These are phyloP conservation scores for Daldinia sp. DNA, from an alignment of 2,329 filamentous ascomycete species.

Conservation along the genomic window DNA sequence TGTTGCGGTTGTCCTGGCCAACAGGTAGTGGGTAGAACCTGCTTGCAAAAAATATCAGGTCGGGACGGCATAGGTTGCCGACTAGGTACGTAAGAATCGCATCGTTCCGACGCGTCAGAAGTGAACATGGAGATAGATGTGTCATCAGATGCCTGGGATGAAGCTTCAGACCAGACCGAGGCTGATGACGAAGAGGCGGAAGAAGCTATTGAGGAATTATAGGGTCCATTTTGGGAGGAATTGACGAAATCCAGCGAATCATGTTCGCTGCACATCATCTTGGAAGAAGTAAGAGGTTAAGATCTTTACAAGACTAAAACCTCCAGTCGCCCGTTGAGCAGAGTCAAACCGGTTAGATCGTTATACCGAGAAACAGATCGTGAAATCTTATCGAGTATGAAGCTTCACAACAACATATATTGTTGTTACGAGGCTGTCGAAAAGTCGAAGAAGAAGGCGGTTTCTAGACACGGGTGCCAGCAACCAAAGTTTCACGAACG, in stretches of 20 bases:
- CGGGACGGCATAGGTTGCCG: conserved; percentile 51
- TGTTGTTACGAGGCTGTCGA: conserved; percentile 53
- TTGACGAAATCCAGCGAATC: conserved; percentile 65
- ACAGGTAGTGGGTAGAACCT: conserved; percentile 49
- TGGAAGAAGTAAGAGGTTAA: conserved; percentile 55
- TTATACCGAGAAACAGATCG: conserved; percentile 53
- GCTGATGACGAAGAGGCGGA: conserved; percentile 81
- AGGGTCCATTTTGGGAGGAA: conserved; percentile 67
- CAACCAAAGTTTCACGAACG: conserved; percentile 65
- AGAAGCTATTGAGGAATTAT: conserved; percentile 77
- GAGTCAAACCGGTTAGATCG: conserved; percentile 63
- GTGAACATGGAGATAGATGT: conserved; percentile 73
- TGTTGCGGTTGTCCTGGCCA: conserved; percentile 53
- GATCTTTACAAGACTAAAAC: conserved; percentile 47
- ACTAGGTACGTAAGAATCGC: conserved; percentile 58
- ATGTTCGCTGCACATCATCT: conserved; percentile 69
- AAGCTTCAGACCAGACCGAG: conserved; percentile 81
- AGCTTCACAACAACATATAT: conserved; percentile 57
- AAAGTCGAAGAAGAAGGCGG: conserved; percentile 59
- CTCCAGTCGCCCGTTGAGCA: conserved; percentile 69
- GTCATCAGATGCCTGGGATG: conserved; percentile 77
- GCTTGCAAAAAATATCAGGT: conserved; percentile 51
- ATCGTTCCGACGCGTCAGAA: conserved; percentile 64
- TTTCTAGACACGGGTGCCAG: conserved; percentile 59
- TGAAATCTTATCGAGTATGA: conserved; percentile 58